These are phyloP conservation scores for Scutellospora calospora DNA, from an alignment of 371 early-diverging fungal species.

Conservation along the genomic window DNA sequence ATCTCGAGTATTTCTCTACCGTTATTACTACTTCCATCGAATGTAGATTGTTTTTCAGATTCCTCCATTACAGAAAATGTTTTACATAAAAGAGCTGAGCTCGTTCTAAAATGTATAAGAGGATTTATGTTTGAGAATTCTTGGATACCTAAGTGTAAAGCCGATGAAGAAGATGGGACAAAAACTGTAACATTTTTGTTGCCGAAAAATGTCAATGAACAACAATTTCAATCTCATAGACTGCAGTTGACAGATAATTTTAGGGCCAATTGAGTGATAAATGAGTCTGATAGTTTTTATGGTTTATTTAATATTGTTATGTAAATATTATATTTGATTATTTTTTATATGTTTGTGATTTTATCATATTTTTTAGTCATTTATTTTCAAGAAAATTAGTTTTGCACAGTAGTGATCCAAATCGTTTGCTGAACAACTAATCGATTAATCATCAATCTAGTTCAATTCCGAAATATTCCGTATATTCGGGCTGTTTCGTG, in stretches of 20 bases:
- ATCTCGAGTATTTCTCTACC: conserved; percentile 74
- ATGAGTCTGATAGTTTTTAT: background rate
- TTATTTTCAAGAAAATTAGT: too few relatives aligned
- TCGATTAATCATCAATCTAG: too few relatives aligned
- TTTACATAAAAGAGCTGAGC: conserved; percentile 64
- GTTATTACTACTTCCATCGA: conserved; percentile 68
- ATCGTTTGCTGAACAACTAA: too few relatives aligned
- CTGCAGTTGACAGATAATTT: conserved; percentile 20
- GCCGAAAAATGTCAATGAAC: conserved; percentile 37
- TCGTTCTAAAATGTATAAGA: conserved; percentile 69
- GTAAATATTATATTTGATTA: too few relatives aligned
- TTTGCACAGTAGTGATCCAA: too few relatives aligned
- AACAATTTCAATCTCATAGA: conserved; percentile 38
- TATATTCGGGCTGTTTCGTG: too few relatives aligned
- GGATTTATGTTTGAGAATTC: conserved; percentile 68
- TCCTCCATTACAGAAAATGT: conserved; percentile 47
- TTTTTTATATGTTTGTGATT: too few relatives aligned
- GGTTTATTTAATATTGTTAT: too few relatives aligned
- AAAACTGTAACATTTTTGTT: conserved; percentile 43
- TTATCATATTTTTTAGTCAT: too few relatives aligned
- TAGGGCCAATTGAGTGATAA: conserved; percentile 19
- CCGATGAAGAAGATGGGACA: conserved; percentile 36
- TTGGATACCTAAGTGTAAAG: conserved; percentile 53
- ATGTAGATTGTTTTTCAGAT: conserved; percentile 56
- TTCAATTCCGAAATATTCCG: too few relatives aligned